Percentiles rank a stretch among this genome's conserved stretches.
phyloP scores from a whole-genome alignment of 202 grass and related monocot species.

The Brachypodium distachyon region DNA sequence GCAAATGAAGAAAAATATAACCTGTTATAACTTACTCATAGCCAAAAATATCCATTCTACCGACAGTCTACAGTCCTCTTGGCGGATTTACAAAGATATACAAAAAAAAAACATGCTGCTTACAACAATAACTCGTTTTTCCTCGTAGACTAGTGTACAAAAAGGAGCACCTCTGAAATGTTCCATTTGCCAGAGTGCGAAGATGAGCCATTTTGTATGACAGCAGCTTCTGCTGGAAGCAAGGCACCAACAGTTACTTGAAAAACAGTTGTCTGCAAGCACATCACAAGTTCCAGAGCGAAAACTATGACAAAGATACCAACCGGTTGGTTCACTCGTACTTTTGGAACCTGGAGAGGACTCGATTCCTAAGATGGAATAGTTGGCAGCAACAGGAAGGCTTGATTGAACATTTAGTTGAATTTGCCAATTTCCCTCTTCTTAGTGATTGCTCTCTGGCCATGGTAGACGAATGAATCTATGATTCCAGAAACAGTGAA shows the following conservation, averaged over 20 bases:
- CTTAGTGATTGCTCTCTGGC: slow-evolving; percentile 95
- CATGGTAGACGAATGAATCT: slow-evolving; percentile 91
- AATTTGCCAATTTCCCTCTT: slow-evolving; percentile 97
- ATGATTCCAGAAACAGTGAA: slow-evolving; percentile 97
- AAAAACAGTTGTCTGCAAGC: neutral
- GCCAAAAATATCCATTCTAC: no score
- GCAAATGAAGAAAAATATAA: neutral
- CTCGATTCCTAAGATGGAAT: slow-evolving; percentile 3
- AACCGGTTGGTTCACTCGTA: neutral
- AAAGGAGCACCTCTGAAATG: slow-evolving; percentile 21
- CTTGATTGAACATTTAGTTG: slow-evolving; percentile 38
- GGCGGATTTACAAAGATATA: slow-evolving; percentile 26
- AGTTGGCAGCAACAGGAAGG: neutral
- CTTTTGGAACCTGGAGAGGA: neutral
- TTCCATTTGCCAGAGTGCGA: neutral
- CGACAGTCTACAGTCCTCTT: neutral
- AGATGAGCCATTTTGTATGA: slow-evolving; percentile 6
- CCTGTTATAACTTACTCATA: neutral
- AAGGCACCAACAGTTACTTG: neutral
- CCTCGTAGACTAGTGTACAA: slow-evolving; percentile 2
- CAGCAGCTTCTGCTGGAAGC: slow-evolving; percentile 4
- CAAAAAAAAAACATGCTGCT: slow-evolving; percentile 9
- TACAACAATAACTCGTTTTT: neutral
- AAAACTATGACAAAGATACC: neutral
- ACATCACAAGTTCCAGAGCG: neutral